A percentile compares a stretch with the other conserved stretches of the same genome.
Evolutionary conservation across 371 early-diverging fungal genomes (phyloP).

Genomic region (Apophysomyces trapeziformis): DNA sequence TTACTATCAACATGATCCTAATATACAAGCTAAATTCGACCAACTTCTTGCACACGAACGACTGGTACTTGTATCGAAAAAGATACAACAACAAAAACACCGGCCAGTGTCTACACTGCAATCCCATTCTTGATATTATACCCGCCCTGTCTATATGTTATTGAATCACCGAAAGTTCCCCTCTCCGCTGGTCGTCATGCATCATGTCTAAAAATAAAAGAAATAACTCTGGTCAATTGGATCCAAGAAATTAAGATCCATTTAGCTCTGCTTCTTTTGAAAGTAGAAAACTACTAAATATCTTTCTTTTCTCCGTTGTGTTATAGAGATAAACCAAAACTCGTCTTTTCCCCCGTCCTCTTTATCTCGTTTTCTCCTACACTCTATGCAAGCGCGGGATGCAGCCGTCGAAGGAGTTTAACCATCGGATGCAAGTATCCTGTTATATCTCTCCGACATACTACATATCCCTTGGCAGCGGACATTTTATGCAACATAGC

Average conservation of each 20-base stretch:
- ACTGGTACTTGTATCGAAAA: slow-evolving; percentile 1
- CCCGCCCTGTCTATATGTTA: not conserved
- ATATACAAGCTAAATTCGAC: slow-evolving; percentile 15
- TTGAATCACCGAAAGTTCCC: slow-evolving; percentile 4
- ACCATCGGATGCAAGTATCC: not conserved
- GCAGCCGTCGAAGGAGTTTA: not conserved
- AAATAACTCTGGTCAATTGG: not conserved
- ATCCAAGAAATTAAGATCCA: not conserved
- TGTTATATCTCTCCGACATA: slow-evolving; percentile 4
- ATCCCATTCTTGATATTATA: not conserved
- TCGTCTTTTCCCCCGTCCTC: too few relatives aligned
- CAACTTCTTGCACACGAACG: slow-evolving; percentile 8
- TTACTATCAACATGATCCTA: slow-evolving; percentile 17
- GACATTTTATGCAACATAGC: not conserved
- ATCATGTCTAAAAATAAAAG: slow-evolving; percentile 5
- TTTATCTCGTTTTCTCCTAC: not conserved
- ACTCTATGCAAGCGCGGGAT: slow-evolving; percentile 2
- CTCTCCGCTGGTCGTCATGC: slow-evolving; percentile 9
- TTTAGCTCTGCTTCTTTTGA: not conserved
- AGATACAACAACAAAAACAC: slow-evolving; percentile 6
- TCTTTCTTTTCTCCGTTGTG: not conserved
- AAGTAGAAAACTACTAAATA: not conserved
- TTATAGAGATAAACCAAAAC: too few relatives aligned
- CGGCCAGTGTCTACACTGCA: not conserved
- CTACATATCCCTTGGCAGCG: slow-evolving; percentile 8